These are phyloP conservation scores for Rosa multiflora DNA, from an alignment of 306 rosid species.

Conservation along the genomic window DNA sequence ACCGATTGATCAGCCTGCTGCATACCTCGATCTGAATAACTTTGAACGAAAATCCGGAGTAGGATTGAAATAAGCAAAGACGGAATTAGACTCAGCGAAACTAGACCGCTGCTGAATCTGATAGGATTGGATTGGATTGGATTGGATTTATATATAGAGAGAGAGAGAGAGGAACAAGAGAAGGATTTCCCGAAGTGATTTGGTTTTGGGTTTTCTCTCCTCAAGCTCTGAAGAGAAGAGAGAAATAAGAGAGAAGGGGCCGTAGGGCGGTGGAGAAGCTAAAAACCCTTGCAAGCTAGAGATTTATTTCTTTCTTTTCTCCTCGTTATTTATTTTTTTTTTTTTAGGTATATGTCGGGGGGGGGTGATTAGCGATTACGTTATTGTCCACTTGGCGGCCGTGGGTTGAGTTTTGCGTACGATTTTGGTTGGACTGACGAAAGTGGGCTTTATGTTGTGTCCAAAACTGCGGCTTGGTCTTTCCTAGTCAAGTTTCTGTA, in stretches of 20 bases:
- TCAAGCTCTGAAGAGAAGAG: constrained; percentile 22
- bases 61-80: constrained; percentile 2
- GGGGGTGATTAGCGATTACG: constrained; percentile 22
- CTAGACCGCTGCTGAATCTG: constrained; percentile 38
- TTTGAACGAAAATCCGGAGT: constrained; percentile 38
- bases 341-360: neutral
- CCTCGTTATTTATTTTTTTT: neutral
- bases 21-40: constrained; percentile 80
- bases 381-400: neutral
- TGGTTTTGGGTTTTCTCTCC: constrained; percentile 13
- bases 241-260: constrained; percentile 24
- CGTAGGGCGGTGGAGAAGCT: constrained; percentile 27
- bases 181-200: neutral
- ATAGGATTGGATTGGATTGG: constrained; percentile 24
- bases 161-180: neutral
- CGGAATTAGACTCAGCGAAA: constrained; percentile 44
- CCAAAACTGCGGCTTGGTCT: neutral
- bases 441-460: neutral
- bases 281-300: constrained; percentile 40
- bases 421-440: neutral
- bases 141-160: neutral
- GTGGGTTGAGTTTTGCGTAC: neutral
- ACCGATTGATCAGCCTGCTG: constrained; percentile 91
- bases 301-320: neutral
- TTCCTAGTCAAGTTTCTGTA: no score